Base-by-base conservation (phyloP, 202 grass and related monocot species). In the Schoenoplectus triqueter region DNA sequence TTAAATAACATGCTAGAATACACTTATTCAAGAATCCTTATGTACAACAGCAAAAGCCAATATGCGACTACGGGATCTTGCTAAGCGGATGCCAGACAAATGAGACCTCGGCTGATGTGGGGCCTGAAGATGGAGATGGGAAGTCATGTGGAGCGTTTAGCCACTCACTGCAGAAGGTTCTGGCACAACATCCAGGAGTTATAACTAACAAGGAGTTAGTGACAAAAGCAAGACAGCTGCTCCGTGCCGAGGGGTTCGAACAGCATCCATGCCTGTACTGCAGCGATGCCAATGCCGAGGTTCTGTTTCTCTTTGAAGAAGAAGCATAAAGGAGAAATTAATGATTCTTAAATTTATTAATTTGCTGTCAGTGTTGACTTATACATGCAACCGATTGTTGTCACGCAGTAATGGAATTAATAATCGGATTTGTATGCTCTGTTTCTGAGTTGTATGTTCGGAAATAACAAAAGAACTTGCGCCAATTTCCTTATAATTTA, bases 201-300 rank as follows among this genome's bases (percentile, higher is more conserved):
- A 1, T 94, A 61, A 92, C 87, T 73, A 97, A 94, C 77, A 70
- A 83, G 63, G 88, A 91, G 44, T 63, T 94, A 71, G 90, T 94
- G 81, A 69, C 11, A 45, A 44, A 22, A 66, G 73, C 89, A 1
- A 87, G 90, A 84, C 40, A 68, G 44, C 62, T 88, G 55, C 84
- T 97, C 15, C 2, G 22, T 3, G 47, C 85, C 3, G 72, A 87
- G 46, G 85, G 81, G 0, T 90, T 90, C 59, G 70, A 69, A 67
- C 92, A 97, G 71, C 92, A 97, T 55, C 92, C 89, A 0, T 92
- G 94, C 73, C 78, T 97, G 42, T 97, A 94, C 82, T 94, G 92
- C 82, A 90, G 82, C 55, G 89, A 97, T 66, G 68, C 4, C 22
- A 92, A 94, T 17, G 92, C 92, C 1, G 87, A 86, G 19, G 84